These are phyloP conservation scores for Sclerotinia borealis DNA, from an alignment of 2,329 filamentous ascomycete genomes.

Conservation along the genomic window DNA sequence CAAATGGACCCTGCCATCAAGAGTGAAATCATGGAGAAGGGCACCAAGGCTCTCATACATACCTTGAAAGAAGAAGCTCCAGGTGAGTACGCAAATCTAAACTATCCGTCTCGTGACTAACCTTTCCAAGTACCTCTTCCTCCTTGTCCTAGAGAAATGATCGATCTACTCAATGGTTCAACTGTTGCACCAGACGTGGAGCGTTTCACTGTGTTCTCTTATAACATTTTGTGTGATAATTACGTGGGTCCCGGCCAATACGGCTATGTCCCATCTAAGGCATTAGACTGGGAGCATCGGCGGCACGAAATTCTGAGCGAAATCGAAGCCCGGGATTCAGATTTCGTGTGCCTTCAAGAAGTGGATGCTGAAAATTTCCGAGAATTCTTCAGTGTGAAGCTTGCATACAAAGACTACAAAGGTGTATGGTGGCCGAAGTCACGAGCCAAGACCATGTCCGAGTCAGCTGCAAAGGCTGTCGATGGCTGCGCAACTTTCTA, in stretches of 20 bases:
- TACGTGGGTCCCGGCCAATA: slow-evolving; percentile 82
- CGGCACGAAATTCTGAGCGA: slow-evolving; percentile 78
- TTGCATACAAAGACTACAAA: slow-evolving; percentile 85
- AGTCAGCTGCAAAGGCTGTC: slow-evolving; percentile 81
- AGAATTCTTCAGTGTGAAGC: slow-evolving; percentile 79
- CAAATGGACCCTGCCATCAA: slow-evolving; percentile 71
- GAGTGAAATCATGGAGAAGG: slow-evolving; percentile 77
- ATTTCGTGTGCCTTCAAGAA: slow-evolving; percentile 91
- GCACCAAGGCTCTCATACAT: slow-evolving; percentile 78
- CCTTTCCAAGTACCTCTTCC: slow-evolving; percentile 60
- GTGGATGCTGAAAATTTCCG: slow-evolving; percentile 89
- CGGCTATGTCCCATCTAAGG: slow-evolving; percentile 79
- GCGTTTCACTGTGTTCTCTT: slow-evolving; percentile 79
- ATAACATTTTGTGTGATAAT: slow-evolving; percentile 94
- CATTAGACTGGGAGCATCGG: slow-evolving; percentile 81
- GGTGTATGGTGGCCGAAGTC: slow-evolving; percentile 90
- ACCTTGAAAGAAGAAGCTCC: slow-evolving; percentile 78
- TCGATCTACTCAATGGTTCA: slow-evolving; percentile 68
- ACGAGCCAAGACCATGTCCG: slow-evolving; percentile 83
- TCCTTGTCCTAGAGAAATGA: slow-evolving; percentile 68
- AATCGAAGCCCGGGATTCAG: slow-evolving; percentile 70
- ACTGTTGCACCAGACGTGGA: slow-evolving; percentile 49
- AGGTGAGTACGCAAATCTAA: slow-evolving; percentile 50
- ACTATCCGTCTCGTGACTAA: slow-evolving; percentile 8
- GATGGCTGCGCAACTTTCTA: slow-evolving; percentile 97